Evolutionary conservation across 2,329 filamentous ascomycete species (phyloP).

Genomic region (Keithomyces neogunnii): DNA sequence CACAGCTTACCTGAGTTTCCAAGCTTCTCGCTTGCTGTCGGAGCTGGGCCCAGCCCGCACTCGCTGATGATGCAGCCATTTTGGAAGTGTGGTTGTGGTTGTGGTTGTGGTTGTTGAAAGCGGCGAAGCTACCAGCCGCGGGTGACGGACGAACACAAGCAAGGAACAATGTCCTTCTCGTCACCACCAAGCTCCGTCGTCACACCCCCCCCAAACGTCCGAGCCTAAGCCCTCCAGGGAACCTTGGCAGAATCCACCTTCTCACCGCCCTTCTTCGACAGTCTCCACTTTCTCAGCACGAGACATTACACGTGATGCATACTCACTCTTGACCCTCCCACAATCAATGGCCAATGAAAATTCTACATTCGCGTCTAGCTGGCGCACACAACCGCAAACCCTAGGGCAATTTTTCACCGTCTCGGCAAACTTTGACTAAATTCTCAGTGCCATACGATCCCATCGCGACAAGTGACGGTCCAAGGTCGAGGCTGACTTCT

Average conservation of each 20-base stretch:
- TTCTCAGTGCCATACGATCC: conserved; percentile 19
- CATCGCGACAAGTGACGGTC: conserved; percentile 24
- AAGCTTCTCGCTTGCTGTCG: conserved; percentile 84
- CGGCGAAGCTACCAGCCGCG: background rate
- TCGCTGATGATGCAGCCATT: conserved; percentile 47
- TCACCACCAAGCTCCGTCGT: conserved; percentile 17
- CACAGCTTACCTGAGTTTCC: conserved; percentile 68
- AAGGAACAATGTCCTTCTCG: background rate
- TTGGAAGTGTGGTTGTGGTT: conserved; percentile 1
- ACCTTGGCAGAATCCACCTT: background rate
- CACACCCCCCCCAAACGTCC: background rate
- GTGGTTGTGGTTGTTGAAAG: background rate
- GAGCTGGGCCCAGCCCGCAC: conserved; percentile 80
- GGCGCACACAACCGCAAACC: conserved; percentile 20
- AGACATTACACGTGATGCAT: conserved; percentile 15
- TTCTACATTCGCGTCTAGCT: background rate
- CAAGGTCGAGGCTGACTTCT: conserved; percentile 27
- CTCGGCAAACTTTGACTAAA: conserved; percentile 28
- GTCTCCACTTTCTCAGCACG: conserved; percentile 7
- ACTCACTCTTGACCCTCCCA: background rate
- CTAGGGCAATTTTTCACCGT: conserved; percentile 29
- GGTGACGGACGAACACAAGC: conserved; percentile 11
- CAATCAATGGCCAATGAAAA: conserved; percentile 5
- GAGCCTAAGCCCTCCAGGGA: background rate
- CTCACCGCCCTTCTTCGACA: background rate